phyloP scores from a whole-genome alignment of 2,329 filamentous ascomycete species.

The Lachnellula willkommii region DNA sequence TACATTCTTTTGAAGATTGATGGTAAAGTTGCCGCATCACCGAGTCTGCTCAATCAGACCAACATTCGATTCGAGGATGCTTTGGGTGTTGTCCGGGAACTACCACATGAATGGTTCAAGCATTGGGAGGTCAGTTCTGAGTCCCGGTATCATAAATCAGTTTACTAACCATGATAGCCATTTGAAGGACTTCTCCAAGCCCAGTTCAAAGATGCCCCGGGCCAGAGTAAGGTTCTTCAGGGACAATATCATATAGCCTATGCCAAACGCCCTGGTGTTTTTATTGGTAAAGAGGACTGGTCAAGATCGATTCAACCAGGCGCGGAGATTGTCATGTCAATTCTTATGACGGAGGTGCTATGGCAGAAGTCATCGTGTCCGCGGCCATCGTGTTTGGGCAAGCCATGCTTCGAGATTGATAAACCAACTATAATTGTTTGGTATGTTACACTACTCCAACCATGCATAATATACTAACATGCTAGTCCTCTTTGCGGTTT shows the following conservation, averaged over 20 bases:
- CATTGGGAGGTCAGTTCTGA: background rate
- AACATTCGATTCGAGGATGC: slow-evolving; percentile 1
- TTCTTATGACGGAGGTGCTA: background rate
- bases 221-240: background rate
- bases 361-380: background rate
- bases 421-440: background rate
- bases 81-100: background rate
- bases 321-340: background rate
- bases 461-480: background rate
- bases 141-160: background rate
- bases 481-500: background rate
- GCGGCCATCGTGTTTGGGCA: background rate
- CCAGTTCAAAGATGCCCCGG: background rate
- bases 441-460: background rate
- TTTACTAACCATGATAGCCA: background rate
- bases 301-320: background rate
- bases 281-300: background rate
- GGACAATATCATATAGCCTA: background rate
- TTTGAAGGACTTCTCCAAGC: background rate
- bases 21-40: background rate
- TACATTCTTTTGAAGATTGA: background rate
- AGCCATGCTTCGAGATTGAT: background rate
- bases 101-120: slow-evolving; percentile 2
- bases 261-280: background rate
- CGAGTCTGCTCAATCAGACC: background rate